phyloP scores from a whole-genome alignment of 192 early-diverging fungal genomes.

The Backusella tarrabulga region DNA sequence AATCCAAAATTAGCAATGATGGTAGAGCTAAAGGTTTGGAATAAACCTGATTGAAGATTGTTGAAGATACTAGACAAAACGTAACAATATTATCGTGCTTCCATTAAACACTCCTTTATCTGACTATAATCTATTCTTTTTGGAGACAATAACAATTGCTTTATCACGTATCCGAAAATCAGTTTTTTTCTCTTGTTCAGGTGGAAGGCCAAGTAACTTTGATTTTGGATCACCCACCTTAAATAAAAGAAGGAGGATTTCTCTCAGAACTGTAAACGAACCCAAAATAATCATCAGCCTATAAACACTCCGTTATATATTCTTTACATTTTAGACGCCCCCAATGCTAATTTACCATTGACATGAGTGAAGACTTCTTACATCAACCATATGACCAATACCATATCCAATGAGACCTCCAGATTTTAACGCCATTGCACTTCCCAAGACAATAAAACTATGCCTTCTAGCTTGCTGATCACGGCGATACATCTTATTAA shows the following conservation, averaged over 20 bases:
- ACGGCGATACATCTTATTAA: conserved; percentile 23
- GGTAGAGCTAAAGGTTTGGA: conserved; percentile 17
- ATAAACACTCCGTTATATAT: background rate
- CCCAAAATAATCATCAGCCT: conserved; percentile 34
- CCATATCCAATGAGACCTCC: conserved; percentile 25
- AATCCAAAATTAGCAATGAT: conserved; percentile 22
- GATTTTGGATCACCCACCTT: conserved; percentile 29
- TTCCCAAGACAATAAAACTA: conserved; percentile 12
- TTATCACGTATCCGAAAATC: conserved; percentile 24
- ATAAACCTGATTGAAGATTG: conserved; percentile 25
- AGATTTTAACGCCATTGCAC: conserved; percentile 8
- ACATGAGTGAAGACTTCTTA: conserved; percentile 8
- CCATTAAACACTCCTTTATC: conserved; percentile 20
- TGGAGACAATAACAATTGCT: conserved; percentile 9
- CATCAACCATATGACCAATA: conserved; percentile 18
- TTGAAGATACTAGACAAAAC: background rate
- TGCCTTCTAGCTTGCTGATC: conserved; percentile 8
- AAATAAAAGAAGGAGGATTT: conserved; percentile 18
- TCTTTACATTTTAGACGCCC: background rate
- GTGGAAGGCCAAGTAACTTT: background rate
- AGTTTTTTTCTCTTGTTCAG: conserved; percentile 14
- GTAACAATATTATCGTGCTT: conserved; percentile 18
- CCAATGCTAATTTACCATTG: conserved; percentile 22
- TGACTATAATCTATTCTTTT: conserved; percentile 13
- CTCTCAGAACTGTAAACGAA: background rate